phyloP scores from a whole-genome alignment of 164 flowering plant genomes.

The Tetrastigma voinierianum region DNA sequence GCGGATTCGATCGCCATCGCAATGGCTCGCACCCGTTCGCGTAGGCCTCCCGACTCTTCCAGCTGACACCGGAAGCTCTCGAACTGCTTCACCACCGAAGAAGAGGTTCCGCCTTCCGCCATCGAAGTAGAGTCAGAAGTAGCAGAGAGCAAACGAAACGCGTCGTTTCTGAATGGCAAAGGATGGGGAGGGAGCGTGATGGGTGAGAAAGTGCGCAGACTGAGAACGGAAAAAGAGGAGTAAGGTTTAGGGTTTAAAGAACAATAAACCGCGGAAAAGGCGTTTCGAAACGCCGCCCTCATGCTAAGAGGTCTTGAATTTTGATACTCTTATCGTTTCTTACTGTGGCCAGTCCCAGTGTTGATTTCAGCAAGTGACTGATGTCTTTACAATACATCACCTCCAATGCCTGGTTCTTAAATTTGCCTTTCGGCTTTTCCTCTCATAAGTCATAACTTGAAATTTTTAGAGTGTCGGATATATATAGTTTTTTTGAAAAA shows the following conservation, averaged over 20 bases:
- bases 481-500: no score
- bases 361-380: neutral
- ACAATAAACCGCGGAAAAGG: slow-evolving; percentile 18
- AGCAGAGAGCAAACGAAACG: slow-evolving; percentile 6
- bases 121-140: slow-evolving; percentile 15
- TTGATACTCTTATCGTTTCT: neutral
- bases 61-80: slow-evolving; percentile 58
- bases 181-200: neutral
- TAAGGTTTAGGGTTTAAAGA: slow-evolving; percentile 45
- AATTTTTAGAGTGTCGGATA: no score
- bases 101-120: slow-evolving; percentile 20
- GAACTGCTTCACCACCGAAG: slow-evolving; percentile 72
- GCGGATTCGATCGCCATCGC: slow-evolving; percentile 67
- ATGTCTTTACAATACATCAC: neutral
- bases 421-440: no score
- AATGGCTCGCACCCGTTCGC: slow-evolving; percentile 67
- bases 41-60: slow-evolving; percentile 62
- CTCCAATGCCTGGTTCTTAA: no score
- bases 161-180: neutral
- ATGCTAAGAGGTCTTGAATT: slow-evolving; percentile 8
- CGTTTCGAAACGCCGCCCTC: slow-evolving; percentile 37
- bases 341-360: neutral
- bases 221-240: neutral
- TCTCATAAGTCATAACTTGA: no score
- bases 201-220: slow-evolving; percentile 3